Percentiles rank a stretch among this genome's conserved stretches.
phyloP scores from a whole-genome alignment of 805 yeast species.

The Monosporozyma aerobia region DNA sequence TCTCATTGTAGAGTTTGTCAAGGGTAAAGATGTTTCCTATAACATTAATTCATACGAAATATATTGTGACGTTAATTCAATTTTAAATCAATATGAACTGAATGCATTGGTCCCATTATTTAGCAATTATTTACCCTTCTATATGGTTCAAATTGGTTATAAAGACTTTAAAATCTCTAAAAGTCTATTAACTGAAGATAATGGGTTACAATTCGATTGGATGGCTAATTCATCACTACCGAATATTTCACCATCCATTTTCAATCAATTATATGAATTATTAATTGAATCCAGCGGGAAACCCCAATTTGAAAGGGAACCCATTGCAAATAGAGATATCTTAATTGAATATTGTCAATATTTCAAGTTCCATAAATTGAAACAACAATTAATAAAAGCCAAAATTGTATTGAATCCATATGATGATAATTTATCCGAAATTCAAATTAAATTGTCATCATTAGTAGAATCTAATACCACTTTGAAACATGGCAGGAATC shows the following conservation, averaged over 20 bases:
- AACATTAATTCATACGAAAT: background rate
- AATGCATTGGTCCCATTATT: background rate
- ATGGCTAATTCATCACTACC: background rate
- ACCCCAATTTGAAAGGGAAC: background rate
- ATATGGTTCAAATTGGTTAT: background rate
- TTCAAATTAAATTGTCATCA: conserved; percentile 42
- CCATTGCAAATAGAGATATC: background rate
- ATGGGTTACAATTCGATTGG: background rate
- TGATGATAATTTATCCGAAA: conserved; percentile 38
- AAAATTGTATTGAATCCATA: conserved; percentile 5
- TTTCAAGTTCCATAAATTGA: conserved; percentile 64
- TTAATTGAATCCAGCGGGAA: background rate
- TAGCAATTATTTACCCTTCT: background rate
- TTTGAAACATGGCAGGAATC: conserved; percentile 7
- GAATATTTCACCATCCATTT: background rate
- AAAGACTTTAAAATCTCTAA: background rate
- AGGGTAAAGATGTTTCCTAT: background rate
- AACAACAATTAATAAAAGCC: conserved; percentile 38
- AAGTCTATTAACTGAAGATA: background rate
- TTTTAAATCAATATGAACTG: background rate
- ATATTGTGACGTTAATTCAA: background rate
- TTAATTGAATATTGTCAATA: conserved; percentile 64
- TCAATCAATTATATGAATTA: background rate
- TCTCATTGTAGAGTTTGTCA: conserved; percentile 4
- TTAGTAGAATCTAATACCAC: conserved; percentile 1